phyloP scores from a whole-genome alignment of 2,329 filamentous ascomycete genomes.

The Mollisia scopiformis region DNA sequence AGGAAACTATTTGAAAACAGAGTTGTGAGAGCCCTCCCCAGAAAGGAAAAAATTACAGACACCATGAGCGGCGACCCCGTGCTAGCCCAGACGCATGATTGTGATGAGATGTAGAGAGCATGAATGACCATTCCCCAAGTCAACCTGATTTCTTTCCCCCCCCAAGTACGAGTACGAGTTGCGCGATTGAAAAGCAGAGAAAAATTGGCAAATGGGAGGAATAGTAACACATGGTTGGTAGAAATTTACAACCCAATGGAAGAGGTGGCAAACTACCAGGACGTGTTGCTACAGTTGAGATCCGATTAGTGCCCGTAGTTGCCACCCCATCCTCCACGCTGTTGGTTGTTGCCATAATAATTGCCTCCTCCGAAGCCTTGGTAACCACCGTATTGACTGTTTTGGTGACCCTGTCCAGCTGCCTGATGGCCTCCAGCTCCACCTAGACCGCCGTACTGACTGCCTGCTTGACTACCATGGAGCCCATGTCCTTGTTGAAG shows the following conservation, averaged over 20 bases:
- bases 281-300: slow-evolving; percentile 30
- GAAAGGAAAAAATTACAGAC: slow-evolving; percentile 7
- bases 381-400: slow-evolving; percentile 46
- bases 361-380: slow-evolving; percentile 46
- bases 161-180: slow-evolving; percentile 1
- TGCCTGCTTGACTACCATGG: slow-evolving; percentile 38
- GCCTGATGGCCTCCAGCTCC: slow-evolving; percentile 52
- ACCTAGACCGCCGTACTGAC: slow-evolving; percentile 45
- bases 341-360: slow-evolving; percentile 41
- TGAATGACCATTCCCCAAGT: background rate
- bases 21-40: slow-evolving; percentile 4
- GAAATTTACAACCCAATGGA: slow-evolving; percentile 28
- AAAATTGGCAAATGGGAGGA: slow-evolving; percentile 13
- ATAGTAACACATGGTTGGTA: slow-evolving; percentile 38
- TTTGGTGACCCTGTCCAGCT: slow-evolving; percentile 44
- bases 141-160: slow-evolving; percentile 6
- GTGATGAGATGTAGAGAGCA: slow-evolving; percentile 2
- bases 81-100: background rate
- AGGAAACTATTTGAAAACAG: slow-evolving; percentile 17
- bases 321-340: slow-evolving; percentile 51
- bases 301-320: slow-evolving; percentile 44
- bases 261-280: slow-evolving; percentile 31
- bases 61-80: background rate
- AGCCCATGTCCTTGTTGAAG: slow-evolving; percentile 38
- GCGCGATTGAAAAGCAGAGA: slow-evolving; percentile 1